phyloP scores from a whole-genome alignment of 2,329 filamentous ascomycete genomes.

The Fusarium papillatum region DNA sequence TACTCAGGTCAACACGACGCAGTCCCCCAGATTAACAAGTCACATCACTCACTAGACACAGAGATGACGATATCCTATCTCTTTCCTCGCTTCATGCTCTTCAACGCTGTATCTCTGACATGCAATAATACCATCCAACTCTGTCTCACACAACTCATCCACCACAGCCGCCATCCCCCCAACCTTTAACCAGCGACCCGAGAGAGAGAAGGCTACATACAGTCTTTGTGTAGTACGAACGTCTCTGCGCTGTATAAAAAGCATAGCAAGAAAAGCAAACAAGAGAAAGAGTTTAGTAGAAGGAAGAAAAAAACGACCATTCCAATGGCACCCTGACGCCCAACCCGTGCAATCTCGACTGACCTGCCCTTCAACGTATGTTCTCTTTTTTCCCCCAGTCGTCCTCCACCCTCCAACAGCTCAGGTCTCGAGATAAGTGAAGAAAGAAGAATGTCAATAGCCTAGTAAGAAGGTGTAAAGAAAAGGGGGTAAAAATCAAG shows the following conservation, averaged over 20 bases:
- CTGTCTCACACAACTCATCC: background rate
- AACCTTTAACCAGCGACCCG: background rate
- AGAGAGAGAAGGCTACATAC: conserved; percentile 7
- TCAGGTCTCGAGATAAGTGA: conserved; percentile 33
- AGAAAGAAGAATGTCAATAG: conserved; percentile 18
- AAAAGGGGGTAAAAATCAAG: conserved; percentile 28
- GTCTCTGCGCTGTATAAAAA: conserved; percentile 33
- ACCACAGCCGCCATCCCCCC: conserved; percentile 18
- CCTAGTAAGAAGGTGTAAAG: conserved; percentile 28
- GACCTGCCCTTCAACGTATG: conserved; percentile 33
- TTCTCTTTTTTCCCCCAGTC: conserved; percentile 33
- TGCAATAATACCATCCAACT: background rate
- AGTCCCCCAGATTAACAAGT: background rate
- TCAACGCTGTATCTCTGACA: conserved; percentile 1
- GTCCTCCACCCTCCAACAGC: conserved; percentile 19
- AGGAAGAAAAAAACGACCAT: conserved; percentile 35
- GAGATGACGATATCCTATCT: background rate
- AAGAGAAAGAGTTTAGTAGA: conserved; percentile 19
- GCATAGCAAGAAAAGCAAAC: conserved; percentile 25
- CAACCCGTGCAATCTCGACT: conserved; percentile 41
- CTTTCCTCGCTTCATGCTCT: conserved; percentile 4
- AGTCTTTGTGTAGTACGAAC: conserved; percentile 27
- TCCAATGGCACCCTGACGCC: conserved; percentile 45
- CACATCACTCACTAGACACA: background rate
- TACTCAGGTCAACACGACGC: background rate